phyloP scores from a whole-genome alignment of 2,329 filamentous ascomycete genomes.

The Curvularia verruculosa region DNA sequence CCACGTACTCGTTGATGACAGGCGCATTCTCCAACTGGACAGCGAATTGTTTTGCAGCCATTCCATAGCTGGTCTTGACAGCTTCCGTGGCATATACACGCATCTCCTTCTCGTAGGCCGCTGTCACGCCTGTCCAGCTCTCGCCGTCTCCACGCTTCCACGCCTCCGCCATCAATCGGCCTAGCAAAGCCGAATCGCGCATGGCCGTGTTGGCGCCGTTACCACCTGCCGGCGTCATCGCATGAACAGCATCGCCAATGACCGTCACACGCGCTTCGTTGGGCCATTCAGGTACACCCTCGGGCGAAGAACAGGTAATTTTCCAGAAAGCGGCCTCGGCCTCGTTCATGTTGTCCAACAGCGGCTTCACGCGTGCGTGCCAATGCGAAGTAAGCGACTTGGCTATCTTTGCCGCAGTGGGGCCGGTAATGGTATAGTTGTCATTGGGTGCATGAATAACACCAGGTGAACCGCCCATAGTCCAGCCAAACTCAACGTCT shows the following conservation, averaged over 20 bases:
- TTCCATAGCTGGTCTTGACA: constrained; percentile 61
- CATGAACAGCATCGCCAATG: constrained; percentile 55
- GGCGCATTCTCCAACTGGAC: constrained; percentile 18
- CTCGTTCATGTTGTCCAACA: constrained; percentile 65
- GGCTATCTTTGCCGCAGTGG: constrained; percentile 63
- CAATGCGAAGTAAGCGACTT: constrained; percentile 61
- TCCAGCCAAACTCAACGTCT: constrained; percentile 66
- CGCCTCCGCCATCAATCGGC: constrained; percentile 45
- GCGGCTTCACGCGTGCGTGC: constrained; percentile 61
- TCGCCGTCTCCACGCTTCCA: constrained; percentile 29
- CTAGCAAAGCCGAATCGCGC: constrained; percentile 50
- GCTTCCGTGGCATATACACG: constrained; percentile 44
- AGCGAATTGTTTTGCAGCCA: constrained; percentile 24
- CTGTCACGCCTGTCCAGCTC: constrained; percentile 44
- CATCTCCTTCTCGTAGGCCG: constrained; percentile 48
- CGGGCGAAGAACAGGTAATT: constrained; percentile 67
- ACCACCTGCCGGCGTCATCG: constrained; percentile 56
- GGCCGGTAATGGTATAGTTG: constrained; percentile 64
- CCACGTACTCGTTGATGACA: constrained; percentile 25
- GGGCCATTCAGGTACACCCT: constrained; percentile 65
- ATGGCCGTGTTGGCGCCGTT: constrained; percentile 56
- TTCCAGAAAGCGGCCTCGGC: constrained; percentile 69
- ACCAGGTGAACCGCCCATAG: constrained; percentile 64
- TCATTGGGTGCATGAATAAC: constrained; percentile 65
- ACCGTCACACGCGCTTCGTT: constrained; percentile 61